A percentile compares a stretch with the other conserved stretches of the same genome.
These are phyloP conservation scores for Ceratocystis smalleyi DNA, from an alignment of 2,329 filamentous ascomycete species.

Conservation along the genomic window DNA sequence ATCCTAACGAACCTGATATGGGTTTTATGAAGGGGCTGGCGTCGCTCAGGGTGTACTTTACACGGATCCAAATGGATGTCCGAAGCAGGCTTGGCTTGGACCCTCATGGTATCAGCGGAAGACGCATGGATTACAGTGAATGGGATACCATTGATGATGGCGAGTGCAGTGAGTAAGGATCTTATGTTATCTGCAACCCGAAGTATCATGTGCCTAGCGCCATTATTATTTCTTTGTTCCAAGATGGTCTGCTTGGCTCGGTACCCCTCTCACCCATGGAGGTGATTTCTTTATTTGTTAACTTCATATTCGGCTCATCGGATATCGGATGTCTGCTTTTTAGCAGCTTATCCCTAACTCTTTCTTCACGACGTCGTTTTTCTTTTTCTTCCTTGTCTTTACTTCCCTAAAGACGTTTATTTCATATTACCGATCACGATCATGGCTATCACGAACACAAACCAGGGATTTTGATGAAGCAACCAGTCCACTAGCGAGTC, in stretches of 20 bases:
- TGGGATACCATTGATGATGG: slow-evolving; percentile 16
- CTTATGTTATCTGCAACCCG: neutral
- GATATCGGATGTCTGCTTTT: neutral
- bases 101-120: slow-evolving; percentile 20
- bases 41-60: slow-evolving; percentile 67
- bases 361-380: neutral
- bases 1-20: slow-evolving; percentile 66
- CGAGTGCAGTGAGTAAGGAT: slow-evolving; percentile 14
- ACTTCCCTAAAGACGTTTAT: neutral
- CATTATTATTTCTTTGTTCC: too few relatives aligned
- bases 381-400: neutral
- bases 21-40: slow-evolving; percentile 78
- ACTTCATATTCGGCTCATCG: neutral
- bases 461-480: neutral
- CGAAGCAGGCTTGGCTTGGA: slow-evolving; percentile 36
- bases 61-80: slow-evolving; percentile 71
- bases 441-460: neutral
- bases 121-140: slow-evolving; percentile 10
- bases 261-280: neutral
- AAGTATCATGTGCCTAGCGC: too few relatives aligned
- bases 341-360: neutral
- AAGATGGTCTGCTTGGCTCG: neutral
- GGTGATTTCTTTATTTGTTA: neutral
- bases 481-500: neutral
- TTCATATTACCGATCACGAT: neutral